Evolutionary conservation across 1,284 basidiomycete genomes (phyloP).

Genomic region (Pisolithus thermaeus): DNA sequence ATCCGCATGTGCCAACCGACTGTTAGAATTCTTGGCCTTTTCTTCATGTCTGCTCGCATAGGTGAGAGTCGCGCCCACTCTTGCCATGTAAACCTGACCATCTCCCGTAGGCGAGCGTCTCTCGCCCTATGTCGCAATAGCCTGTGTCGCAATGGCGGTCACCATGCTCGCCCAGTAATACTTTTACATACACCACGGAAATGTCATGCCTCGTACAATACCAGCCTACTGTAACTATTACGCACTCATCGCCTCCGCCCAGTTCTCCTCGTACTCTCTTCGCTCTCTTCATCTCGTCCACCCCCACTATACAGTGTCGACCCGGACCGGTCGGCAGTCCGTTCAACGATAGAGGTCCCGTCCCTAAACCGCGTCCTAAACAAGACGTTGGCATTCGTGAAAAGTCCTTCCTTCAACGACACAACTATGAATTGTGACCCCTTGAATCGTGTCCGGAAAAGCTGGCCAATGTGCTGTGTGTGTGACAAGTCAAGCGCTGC

Average conservation of each 20-base stretch:
- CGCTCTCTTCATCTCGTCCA: slow-evolving; percentile 13
- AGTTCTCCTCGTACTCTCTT: slow-evolving; percentile 14
- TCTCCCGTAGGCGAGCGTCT: slow-evolving; percentile 61
- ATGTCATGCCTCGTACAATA: background rate
- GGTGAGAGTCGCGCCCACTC: slow-evolving; percentile 72
- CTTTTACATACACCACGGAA: background rate
- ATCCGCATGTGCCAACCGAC: background rate
- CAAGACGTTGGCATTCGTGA: slow-evolving; percentile 96
- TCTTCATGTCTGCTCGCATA: slow-evolving; percentile 91
- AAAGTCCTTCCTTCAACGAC: slow-evolving; percentile 93
- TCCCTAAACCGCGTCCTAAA: slow-evolving; percentile 92
- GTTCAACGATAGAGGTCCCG: slow-evolving; percentile 86
- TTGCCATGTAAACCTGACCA: background rate
- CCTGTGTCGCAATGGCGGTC: slow-evolving; percentile 77
- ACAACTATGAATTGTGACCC: slow-evolving; percentile 98
- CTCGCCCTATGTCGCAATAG: slow-evolving; percentile 78
- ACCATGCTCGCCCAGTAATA: slow-evolving; percentile 45
- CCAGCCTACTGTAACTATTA: background rate
- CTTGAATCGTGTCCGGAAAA: slow-evolving; percentile 96
- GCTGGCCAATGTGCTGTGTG: slow-evolving; percentile 94
- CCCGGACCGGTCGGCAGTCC: slow-evolving; percentile 59
- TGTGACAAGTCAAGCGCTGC: slow-evolving; percentile 94
- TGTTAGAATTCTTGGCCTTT: slow-evolving; percentile 78
- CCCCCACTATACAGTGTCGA: slow-evolving; percentile 33
- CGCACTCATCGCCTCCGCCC: slow-evolving; percentile 14